A percentile compares a stretch with the other conserved stretches of the same genome.
Conservation (phyloP, 148 eudicot species). For the Persicaria maculosa region DNA sequence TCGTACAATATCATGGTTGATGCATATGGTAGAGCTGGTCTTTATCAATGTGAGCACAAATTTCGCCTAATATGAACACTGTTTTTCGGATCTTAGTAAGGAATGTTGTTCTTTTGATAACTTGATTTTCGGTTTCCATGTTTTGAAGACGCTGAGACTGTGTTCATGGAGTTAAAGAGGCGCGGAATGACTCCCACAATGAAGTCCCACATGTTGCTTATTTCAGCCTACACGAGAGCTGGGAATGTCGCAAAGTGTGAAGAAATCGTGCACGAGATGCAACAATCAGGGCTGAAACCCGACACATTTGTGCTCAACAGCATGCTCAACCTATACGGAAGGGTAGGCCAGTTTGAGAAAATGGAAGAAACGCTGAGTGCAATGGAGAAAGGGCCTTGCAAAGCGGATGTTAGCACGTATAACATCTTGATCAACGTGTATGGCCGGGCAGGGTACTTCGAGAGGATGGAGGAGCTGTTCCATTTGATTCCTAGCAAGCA, state of each 20-base stretch:
- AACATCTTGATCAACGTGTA: conserved; percentile 68
- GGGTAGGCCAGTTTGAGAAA: conserved; percentile 54
- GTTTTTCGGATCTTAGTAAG: not conserved
- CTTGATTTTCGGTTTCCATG: not conserved
- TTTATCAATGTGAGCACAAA: conserved; percentile 43
- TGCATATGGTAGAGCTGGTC: conserved; percentile 88
- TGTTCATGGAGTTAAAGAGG: conserved; percentile 56
- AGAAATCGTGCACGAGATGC: conserved; percentile 60
- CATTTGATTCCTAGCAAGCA: conserved; percentile 30
- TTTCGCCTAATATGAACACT: not conserved
- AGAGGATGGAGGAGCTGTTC: conserved; percentile 77
- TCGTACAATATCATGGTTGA: conserved; percentile 87
- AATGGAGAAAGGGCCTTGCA: conserved; percentile 41
- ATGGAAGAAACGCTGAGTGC: conserved; percentile 72
- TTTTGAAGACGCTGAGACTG: conserved; percentile 62
- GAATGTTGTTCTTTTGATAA: not conserved
- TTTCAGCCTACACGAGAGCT: conserved; percentile 64
- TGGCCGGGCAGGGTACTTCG: conserved; percentile 69
- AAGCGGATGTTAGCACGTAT: conserved; percentile 64
- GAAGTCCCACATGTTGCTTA: conserved; percentile 85
- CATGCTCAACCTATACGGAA: conserved; percentile 76
- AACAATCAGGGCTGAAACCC: conserved; percentile 54
- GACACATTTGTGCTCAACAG: conserved; percentile 68
- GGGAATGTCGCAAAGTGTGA: conserved; percentile 56
- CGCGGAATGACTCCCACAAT: conserved; percentile 69